phyloP scores from a whole-genome alignment of 176 grass and related monocot species.

The Carex parvula region DNA sequence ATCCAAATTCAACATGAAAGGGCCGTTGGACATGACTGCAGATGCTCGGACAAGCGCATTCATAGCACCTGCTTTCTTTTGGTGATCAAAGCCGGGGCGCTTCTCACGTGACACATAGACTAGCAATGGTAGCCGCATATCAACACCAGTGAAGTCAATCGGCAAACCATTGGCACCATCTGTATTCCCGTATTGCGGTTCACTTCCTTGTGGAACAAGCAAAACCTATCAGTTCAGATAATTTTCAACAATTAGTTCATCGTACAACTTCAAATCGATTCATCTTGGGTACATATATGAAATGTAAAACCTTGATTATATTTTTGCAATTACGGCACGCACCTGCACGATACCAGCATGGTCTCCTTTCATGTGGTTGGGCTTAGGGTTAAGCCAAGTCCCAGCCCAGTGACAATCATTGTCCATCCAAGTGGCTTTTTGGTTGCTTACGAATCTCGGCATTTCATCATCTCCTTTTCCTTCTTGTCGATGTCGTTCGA shows the following conservation, averaged over 20 bases:
- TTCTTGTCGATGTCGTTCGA: slow-evolving; percentile 29
- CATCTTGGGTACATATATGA: neutral
- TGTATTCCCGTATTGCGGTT: slow-evolving; percentile 11
- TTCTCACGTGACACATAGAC: slow-evolving; percentile 31
- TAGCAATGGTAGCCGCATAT: slow-evolving; percentile 16
- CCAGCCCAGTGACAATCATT: slow-evolving; percentile 73
- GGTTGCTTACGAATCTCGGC: slow-evolving; percentile 25
- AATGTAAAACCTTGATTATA: neutral
- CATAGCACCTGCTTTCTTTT: slow-evolving; percentile 28
- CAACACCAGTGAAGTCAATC: slow-evolving; percentile 21
- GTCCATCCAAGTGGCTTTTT: slow-evolving; percentile 58
- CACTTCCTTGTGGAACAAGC: slow-evolving; percentile 3
- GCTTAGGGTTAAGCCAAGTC: slow-evolving; percentile 59
- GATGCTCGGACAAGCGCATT: slow-evolving; percentile 24
- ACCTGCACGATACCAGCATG: slow-evolving; percentile 89
- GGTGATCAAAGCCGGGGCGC: slow-evolving; percentile 22
- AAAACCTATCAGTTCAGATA: slow-evolving; percentile 12
- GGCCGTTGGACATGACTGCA: slow-evolving; percentile 24
- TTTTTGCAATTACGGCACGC: neutral
- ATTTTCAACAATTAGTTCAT: slow-evolving; percentile 12
- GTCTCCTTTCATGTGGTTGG: slow-evolving; percentile 80
- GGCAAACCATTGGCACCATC: slow-evolving; percentile 18
- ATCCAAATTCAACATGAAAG: slow-evolving; percentile 28
- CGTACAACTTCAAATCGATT: neutral
- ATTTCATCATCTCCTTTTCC: slow-evolving; percentile 30